A percentile compares a stretch with the other conserved stretches of the same genome.
Conservation (phyloP, 148 eudicot genomes). For the Amaranthus hypochondriacus region DNA sequence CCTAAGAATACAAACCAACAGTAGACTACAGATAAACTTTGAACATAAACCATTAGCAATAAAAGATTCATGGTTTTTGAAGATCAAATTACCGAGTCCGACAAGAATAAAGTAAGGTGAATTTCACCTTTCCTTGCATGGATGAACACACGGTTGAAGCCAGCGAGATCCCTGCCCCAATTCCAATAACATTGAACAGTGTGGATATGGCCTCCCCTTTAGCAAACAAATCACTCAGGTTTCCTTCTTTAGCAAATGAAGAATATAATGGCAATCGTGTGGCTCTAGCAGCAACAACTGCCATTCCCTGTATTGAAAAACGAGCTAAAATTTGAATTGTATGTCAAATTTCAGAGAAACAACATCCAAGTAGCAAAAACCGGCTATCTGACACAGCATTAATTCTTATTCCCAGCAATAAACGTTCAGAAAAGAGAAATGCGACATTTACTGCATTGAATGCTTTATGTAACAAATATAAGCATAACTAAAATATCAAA, state of each 20-base stretch:
- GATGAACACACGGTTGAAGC: constrained; percentile 93
- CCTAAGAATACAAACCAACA: too few relatives aligned
- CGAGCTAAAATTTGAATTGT: constrained; percentile 9
- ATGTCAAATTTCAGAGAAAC: background rate
- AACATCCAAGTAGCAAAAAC: background rate
- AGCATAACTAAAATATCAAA: background rate
- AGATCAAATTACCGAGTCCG: background rate
- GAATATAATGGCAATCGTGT: constrained; percentile 96
- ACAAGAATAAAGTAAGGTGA: constrained; percentile 1
- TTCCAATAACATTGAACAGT: constrained; percentile 78
- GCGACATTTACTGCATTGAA: background rate
- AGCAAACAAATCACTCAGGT: constrained; percentile 93
- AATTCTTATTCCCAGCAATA: background rate
- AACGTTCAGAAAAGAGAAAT: background rate
- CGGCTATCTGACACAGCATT: background rate
- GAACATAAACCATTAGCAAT: background rate
- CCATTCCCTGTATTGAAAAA: constrained; percentile 77
- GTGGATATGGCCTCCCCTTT: constrained; percentile 99
- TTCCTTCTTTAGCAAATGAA: constrained; percentile 98
- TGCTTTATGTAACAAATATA: background rate
- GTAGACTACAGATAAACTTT: background rate
- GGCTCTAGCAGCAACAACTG: constrained; percentile 96
- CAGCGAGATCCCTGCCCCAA: constrained; percentile 87
- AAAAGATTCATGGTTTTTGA: background rate
- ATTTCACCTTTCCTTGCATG: constrained; percentile 81